phyloP scores from a whole-genome alignment of 2,329 filamentous ascomycete species.

The Bertia moriformis region DNA sequence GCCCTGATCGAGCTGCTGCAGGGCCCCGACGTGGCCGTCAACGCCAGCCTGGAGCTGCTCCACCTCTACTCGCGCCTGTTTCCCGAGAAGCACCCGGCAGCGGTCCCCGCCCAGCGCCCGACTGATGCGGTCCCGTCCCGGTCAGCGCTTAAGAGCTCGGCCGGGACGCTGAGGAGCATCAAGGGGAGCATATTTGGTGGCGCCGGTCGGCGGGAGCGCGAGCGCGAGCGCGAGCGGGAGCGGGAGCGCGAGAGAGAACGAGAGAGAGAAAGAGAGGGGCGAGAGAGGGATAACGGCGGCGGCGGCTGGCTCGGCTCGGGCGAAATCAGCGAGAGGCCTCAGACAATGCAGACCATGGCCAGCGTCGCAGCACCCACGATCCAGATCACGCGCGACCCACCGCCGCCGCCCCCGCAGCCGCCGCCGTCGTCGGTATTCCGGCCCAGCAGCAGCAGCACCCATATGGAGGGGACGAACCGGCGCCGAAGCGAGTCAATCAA shows the following conservation, averaged over 20 bases:
- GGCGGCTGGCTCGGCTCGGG: conserved; percentile 4
- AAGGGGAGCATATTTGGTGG: conserved; percentile 68
- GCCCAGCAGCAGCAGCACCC: conserved; percentile 17
- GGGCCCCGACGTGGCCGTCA: conserved; percentile 72
- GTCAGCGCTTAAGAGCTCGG: conserved; percentile 58
- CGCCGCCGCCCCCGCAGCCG: no score
- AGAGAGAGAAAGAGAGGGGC: conserved; percentile 18
- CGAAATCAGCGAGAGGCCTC: no score
- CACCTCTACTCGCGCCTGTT: conserved; percentile 72
- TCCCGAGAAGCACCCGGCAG: conserved; percentile 32
- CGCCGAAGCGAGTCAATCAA: conserved; percentile 30
- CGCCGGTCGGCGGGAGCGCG: conserved; percentile 17
- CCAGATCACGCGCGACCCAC: conserved; percentile 62
- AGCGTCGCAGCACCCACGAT: conserved; percentile 53
- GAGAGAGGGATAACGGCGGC: conserved; percentile 13
- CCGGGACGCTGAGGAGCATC: conserved; percentile 56
- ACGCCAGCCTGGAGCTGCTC: conserved; percentile 73
- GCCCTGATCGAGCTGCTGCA: conserved; percentile 70
- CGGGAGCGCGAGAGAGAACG: conserved; percentile 23
- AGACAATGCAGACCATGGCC: conserved; percentile 26
- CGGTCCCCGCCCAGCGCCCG: conserved; percentile 26
- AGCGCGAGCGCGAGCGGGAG: conserved; percentile 23
- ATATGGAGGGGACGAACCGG: conserved; percentile 21
- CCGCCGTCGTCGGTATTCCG: conserved; percentile 23
- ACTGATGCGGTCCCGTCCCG: conserved; percentile 33